These are phyloP conservation scores for Coemansia sp. DNA, from an alignment of 192 early-diverging fungal species.

Conservation along the genomic window DNA sequence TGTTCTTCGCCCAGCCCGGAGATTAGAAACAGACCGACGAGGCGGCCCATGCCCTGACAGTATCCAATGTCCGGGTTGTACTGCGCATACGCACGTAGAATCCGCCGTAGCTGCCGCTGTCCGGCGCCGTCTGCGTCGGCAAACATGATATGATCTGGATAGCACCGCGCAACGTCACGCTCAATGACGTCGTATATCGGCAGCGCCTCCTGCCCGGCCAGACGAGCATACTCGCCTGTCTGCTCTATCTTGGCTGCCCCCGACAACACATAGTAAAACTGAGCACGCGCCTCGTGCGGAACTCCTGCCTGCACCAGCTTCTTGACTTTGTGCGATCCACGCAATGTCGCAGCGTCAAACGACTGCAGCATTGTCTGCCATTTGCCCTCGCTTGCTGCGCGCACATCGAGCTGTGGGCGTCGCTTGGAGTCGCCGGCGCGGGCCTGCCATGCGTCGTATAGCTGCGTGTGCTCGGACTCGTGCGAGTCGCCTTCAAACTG, in stretches of 20 bases:
- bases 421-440: constrained; percentile 4
- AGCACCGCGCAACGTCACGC: constrained; percentile 83
- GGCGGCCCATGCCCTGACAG: constrained; percentile 94
- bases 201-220: constrained; percentile 17
- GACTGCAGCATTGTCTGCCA: constrained; percentile 41
- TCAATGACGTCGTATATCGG: constrained; percentile 90
- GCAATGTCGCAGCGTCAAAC: constrained; percentile 37
- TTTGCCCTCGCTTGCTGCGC: constrained; percentile 25
- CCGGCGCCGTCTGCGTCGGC: constrained; percentile 64
- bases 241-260: constrained; percentile 19
- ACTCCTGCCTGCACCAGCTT: constrained; percentile 49
- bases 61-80: constrained; percentile 86
- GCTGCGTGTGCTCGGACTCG: constrained; percentile 25
- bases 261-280: constrained; percentile 44
- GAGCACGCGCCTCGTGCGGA: constrained; percentile 27
- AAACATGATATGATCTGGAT: constrained; percentile 86
- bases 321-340: constrained; percentile 53
- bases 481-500: constrained; percentile 36
- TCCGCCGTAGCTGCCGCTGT: constrained; percentile 72
- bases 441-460: constrained; percentile 32
- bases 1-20: constrained; percentile 77
- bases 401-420: constrained; percentile 9
- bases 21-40: constrained; percentile 91
- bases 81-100: constrained; percentile 84
- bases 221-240: constrained; percentile 33